phyloP scores from a whole-genome alignment of 75 land plant genomes.

The Adiantum capillusveneris region DNA sequence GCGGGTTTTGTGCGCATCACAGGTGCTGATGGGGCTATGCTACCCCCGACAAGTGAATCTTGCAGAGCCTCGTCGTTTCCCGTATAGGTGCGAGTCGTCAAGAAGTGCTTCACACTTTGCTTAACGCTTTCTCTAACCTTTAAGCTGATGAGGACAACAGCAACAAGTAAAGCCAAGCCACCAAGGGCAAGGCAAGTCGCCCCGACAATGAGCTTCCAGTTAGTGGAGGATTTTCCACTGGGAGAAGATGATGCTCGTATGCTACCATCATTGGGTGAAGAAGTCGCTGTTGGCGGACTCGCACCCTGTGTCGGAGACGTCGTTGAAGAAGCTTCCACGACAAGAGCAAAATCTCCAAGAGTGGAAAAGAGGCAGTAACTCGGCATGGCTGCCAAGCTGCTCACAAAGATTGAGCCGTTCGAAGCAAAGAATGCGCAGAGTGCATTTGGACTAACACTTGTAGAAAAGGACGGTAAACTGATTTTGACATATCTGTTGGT shows the following conservation, averaged over 20 bases:
- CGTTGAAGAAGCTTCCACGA: neutral
- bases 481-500: neutral
- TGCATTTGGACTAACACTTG: neutral
- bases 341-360: neutral
- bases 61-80: slow-evolving; percentile 78
- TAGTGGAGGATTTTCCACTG: neutral
- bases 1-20: slow-evolving; percentile 49
- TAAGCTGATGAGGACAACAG: slow-evolving; percentile 27
- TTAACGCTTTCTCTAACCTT: slow-evolving; percentile 21
- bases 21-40: slow-evolving; percentile 56
- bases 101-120: slow-evolving; percentile 36
- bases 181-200: neutral
- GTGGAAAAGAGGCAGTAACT: neutral
- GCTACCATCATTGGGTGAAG: neutral
- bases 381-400: neutral
- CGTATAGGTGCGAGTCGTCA: slow-evolving; percentile 48
- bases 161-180: slow-evolving; percentile 10
- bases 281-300: too few species aligned
- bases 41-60: slow-evolving; percentile 61
- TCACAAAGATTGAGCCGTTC: neutral
- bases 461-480: too few species aligned
- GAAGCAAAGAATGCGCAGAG: neutral
- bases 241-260: neutral
- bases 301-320: neutral
- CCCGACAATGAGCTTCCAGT: slow-evolving; percentile 1